Evolutionary conservation across 2,329 filamentous ascomycete species (phyloP), one percentile per base, ranked within the genome.

Genomic region (Cercospora canescens): DNA sequence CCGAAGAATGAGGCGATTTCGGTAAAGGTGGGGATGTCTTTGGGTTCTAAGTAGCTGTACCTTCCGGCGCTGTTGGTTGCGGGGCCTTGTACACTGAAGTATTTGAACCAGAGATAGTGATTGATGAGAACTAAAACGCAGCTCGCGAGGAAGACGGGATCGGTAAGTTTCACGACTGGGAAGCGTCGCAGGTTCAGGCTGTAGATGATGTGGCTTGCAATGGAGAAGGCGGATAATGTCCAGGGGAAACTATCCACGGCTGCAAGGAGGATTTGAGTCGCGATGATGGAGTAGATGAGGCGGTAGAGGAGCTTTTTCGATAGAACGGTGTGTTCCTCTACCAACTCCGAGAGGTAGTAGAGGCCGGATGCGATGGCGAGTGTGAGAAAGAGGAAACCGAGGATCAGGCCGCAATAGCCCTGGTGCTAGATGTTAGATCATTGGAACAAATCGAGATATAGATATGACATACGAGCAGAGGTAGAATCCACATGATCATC

Each of bases 1-100:
- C 95, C 95, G 76, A 99, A 99, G 80, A 95, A 99, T 0, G 92
- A 94, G 0, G 95, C 93, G 52, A 98, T 95, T 81, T 98, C 93
- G 18, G 92, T 94, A 78, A 99, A 99, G 39, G 87, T 90, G 0
- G 95, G 95, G 52, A 93, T 84, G 11, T 81, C 75, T 4, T 81
- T 82, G 26, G 70, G 71, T 24, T 75, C 72, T 63, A 78, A 76
- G 60, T 75, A 77, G 59, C 73, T 73, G 67, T 74, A 78, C 41
- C 69, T 59, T 34, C 70, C 92, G 87, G 76, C 91, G 89, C 76
- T 87, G 30, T 85, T 62, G 87, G 86, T 3, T 85, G 74, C 69
- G 2, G 80, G 79, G 12, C 28, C 21, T 32, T 56, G 14, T 85
- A 83, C 63, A 84, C 80, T 94, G 79, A 99, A 99, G 81, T 98